Evolutionary conservation across 345 rosid genomes (phyloP).

Genomic region (Arabidopsis thaliana): DNA sequence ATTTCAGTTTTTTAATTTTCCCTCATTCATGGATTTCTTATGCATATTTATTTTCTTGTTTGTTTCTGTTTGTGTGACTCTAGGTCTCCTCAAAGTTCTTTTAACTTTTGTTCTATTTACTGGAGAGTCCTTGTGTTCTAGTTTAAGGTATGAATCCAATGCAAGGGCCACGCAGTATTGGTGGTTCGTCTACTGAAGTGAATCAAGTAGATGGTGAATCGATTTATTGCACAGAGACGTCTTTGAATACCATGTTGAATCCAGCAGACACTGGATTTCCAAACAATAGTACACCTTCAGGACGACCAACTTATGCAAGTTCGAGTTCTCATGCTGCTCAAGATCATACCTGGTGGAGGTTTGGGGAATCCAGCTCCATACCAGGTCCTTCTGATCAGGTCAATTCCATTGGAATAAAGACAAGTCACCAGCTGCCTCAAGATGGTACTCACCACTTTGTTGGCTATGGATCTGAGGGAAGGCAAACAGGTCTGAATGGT

Average conservation of each 20-base stretch:
- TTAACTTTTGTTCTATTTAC: slow-evolving; percentile 27
- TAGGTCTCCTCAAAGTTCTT: slow-evolving; percentile 38
- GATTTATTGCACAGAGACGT: slow-evolving; percentile 48
- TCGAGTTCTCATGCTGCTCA: slow-evolving; percentile 52
- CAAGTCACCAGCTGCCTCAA: slow-evolving; percentile 57
- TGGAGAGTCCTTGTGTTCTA: slow-evolving; percentile 39
- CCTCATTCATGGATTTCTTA: slow-evolving; percentile 23
- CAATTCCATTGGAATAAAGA: slow-evolving; percentile 52
- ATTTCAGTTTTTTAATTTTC: background rate
- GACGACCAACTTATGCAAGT: slow-evolving; percentile 47
- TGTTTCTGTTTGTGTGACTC: slow-evolving; percentile 41
- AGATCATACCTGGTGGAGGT: slow-evolving; percentile 60
- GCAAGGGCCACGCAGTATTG: slow-evolving; percentile 62
- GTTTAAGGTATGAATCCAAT: slow-evolving; percentile 49
- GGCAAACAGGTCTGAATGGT: slow-evolving; percentile 41
- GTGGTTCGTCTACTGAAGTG: slow-evolving; percentile 62
- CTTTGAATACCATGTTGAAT: slow-evolving; percentile 52
- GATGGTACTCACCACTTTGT: slow-evolving; percentile 42
- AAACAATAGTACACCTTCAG: slow-evolving; percentile 51
- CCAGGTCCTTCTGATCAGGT: slow-evolving; percentile 52
- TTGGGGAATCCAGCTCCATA: slow-evolving; percentile 68
- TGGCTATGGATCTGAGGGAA: slow-evolving; percentile 59
- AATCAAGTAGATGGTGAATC: slow-evolving; percentile 62
- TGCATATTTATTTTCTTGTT: slow-evolving; percentile 21
- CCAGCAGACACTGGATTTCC: slow-evolving; percentile 55